Percentiles rank a stretch among this genome's conserved stretches.
Evolutionary conservation across 1,284 basidiomycete species (phyloP).

Genomic region (Pseudozyma hubeiensis): DNA sequence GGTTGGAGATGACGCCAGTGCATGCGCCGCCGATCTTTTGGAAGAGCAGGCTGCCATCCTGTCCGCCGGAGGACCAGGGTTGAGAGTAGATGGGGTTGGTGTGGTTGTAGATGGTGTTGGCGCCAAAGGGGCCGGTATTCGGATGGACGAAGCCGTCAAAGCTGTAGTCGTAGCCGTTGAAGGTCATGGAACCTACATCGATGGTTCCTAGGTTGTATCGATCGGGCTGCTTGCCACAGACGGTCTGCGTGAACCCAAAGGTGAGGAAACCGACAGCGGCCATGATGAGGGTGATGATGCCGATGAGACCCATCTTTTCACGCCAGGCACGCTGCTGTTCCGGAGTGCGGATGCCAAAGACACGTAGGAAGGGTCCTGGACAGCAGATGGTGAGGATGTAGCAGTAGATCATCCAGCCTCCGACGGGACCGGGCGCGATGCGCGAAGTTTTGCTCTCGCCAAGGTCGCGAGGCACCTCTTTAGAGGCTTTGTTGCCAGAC

Average conservation of each 20-base stretch:
- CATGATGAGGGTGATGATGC: slow-evolving; percentile 85
- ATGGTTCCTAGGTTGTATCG: slow-evolving; percentile 84
- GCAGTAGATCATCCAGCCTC: slow-evolving; percentile 96
- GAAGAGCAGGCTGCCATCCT: slow-evolving; percentile 93
- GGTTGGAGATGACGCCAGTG: slow-evolving; percentile 76
- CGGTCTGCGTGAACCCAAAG: slow-evolving; percentile 95
- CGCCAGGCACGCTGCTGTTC: slow-evolving; percentile 97
- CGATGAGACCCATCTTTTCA: slow-evolving; percentile 95
- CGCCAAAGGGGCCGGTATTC: slow-evolving; percentile 48
- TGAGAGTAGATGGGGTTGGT: slow-evolving; percentile 85
- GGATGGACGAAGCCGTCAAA: slow-evolving; percentile 77
- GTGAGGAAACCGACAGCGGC: slow-evolving; percentile 95
- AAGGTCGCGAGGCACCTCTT: slow-evolving; percentile 56
- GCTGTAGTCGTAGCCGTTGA: slow-evolving; percentile 93
- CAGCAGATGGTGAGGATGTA: slow-evolving; percentile 86
- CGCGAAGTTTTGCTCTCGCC: slow-evolving; percentile 49
- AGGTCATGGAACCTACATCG: slow-evolving; percentile 83
- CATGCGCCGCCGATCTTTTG: slow-evolving; percentile 90
- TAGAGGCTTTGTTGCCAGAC: slow-evolving; percentile 35
- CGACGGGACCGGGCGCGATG: slow-evolving; percentile 78
- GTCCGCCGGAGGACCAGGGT: slow-evolving; percentile 81
- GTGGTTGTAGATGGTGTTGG: slow-evolving; percentile 77
- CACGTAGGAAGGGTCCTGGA: slow-evolving; percentile 74
- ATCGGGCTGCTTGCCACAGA: slow-evolving; percentile 86
- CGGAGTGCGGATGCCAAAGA: slow-evolving; percentile 83